Conservation (phyloP, 2,329 filamentous ascomycete genomes). For the Curvularia hawaiiensis region DNA sequence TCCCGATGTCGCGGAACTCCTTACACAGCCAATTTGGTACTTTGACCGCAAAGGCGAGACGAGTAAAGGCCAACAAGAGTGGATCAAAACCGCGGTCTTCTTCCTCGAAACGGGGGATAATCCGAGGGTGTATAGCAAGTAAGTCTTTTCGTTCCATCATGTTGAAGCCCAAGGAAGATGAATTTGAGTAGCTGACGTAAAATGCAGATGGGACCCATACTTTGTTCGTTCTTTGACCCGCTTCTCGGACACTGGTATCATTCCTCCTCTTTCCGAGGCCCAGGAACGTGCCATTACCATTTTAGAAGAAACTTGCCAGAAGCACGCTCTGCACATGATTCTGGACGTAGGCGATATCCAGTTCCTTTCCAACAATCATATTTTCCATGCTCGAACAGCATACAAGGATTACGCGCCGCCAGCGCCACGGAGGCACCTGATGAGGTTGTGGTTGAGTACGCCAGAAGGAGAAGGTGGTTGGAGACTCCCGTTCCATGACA, state of each 20-base stretch:
- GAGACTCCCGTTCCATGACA: constrained; percentile 82
- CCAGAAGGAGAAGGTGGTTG: constrained; percentile 84
- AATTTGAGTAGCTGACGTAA: constrained; percentile 11
- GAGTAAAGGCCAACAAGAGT: constrained; percentile 74
- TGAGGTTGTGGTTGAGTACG: constrained; percentile 83
- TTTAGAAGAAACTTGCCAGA: constrained; percentile 76
- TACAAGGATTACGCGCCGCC: constrained; percentile 76
- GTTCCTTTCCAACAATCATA: constrained; percentile 79
- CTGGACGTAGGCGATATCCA: constrained; percentile 88
- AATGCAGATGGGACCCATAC: constrained; percentile 77
- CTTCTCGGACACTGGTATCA: constrained; percentile 73
- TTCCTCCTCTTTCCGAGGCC: constrained; percentile 72
- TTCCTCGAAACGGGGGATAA: constrained; percentile 74
- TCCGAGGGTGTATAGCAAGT: constrained; percentile 75
- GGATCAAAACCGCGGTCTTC: constrained; percentile 72
- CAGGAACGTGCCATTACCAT: constrained; percentile 72
- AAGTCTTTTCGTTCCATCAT: constrained; percentile 23
- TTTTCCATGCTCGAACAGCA: constrained; percentile 79
- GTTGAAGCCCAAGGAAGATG: neutral
- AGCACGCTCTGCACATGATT: constrained; percentile 80
- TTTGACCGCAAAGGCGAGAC: constrained; percentile 90
- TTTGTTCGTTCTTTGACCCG: constrained; percentile 77
- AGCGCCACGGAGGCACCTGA: constrained; percentile 74
- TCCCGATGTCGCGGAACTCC: constrained; percentile 76
- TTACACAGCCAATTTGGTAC: constrained; percentile 84